A percentile compares a stretch with the other conserved stretches of the same genome.
phyloP scores from a whole-genome alignment of 78 protist species.

The Monosiga brevicollis region DNA sequence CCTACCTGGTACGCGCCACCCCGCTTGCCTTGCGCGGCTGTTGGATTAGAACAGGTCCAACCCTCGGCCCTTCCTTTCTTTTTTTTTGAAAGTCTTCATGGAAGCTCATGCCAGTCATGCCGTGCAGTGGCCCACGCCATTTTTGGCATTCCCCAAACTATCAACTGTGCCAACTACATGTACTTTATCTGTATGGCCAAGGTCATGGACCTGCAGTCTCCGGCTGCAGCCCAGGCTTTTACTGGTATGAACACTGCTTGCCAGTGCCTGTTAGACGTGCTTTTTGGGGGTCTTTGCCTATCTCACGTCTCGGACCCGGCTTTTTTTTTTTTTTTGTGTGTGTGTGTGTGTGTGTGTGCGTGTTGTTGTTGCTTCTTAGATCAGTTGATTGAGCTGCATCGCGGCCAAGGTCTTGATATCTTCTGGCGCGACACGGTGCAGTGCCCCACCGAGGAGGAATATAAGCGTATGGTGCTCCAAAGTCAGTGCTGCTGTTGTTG shows the following conservation, averaged over 20 bases:
- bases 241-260: not conserved
- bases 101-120: not conserved
- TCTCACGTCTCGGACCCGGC: too few species aligned
- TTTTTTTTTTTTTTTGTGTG: not conserved
- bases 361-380: conserved; percentile 11
- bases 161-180: conserved; percentile 88
- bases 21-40: too few species aligned
- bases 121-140: conserved; percentile 55
- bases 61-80: not conserved
- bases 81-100: not conserved
- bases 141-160: conserved; percentile 69
- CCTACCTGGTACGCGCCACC: conserved; percentile 37
- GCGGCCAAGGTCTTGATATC: conserved; percentile 88
- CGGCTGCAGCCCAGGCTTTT: conserved; percentile 28
- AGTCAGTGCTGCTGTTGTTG: not conserved
- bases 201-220: conserved; percentile 17
- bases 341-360: not conserved
- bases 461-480: conserved; percentile 29
- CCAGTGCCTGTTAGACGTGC: not conserved
- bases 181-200: conserved; percentile 67
- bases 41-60: too few species aligned
- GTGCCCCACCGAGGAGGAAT: conserved; percentile 76
- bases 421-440: conserved; percentile 64
- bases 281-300: not conserved
- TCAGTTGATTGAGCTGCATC: conserved; percentile 69